Evolutionary conservation across 129 eudicot genomes (phyloP).

Genomic region (Glebionis coronaria): DNA sequence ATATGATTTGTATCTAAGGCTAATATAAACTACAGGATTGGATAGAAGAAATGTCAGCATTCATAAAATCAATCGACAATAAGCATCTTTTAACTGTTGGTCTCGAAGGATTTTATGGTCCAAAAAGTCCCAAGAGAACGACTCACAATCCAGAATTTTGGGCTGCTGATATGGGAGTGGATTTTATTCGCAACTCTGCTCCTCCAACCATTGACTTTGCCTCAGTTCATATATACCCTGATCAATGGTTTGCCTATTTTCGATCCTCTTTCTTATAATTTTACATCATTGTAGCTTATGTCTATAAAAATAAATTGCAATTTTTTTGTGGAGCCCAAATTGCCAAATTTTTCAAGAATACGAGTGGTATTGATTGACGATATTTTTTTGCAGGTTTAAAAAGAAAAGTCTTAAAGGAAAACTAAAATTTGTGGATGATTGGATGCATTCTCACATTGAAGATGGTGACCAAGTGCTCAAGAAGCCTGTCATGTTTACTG

Average conservation of each 20-base stretch:
- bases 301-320: background rate
- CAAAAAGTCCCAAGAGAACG: slow-evolving; percentile 61
- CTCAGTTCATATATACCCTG: slow-evolving; percentile 94
- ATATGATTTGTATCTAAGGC: slow-evolving; percentile 5
- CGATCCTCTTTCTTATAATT: slow-evolving; percentile 1
- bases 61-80: slow-evolving; percentile 69
- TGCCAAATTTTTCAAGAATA: no score
- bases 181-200: slow-evolving; percentile 85
- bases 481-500: slow-evolving; percentile 83
- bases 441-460: slow-evolving; percentile 92
- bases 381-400: slow-evolving; percentile 47
- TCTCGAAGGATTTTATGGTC: slow-evolving; percentile 92
- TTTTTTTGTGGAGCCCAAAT: background rate
- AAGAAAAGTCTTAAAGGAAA: slow-evolving; percentile 53
- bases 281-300: background rate
- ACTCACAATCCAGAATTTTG: slow-evolving; percentile 72
- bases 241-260: slow-evolving; percentile 66
- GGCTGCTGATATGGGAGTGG: slow-evolving; percentile 87
- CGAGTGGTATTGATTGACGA: background rate
- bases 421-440: slow-evolving; percentile 60
- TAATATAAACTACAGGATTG: slow-evolving; percentile 63
- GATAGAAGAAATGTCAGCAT: slow-evolving; percentile 91
- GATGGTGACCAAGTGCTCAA: slow-evolving; percentile 75
- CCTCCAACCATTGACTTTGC: slow-evolving; percentile 83
- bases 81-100: slow-evolving; percentile 85